Conservation (phyloP, 164 flowering plant species). For the Dillenia suffruticosa region DNA sequence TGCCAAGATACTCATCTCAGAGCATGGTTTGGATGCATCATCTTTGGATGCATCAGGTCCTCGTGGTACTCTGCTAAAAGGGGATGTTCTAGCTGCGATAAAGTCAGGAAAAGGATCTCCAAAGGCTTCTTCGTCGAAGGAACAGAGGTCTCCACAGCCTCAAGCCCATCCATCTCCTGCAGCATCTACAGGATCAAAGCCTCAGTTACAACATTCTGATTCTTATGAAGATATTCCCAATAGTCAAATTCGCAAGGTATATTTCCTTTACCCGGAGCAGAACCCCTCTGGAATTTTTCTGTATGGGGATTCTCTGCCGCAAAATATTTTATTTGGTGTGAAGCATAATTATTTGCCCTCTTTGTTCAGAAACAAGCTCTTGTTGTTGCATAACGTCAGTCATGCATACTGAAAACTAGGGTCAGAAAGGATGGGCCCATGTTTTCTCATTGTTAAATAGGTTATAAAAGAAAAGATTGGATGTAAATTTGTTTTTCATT, state of each 20-base stretch:
- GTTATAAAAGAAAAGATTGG: too few species aligned
- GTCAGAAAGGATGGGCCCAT: too few species aligned
- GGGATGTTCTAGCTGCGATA: constrained; percentile 87
- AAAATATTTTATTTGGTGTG: too few species aligned
- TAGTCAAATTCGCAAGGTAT: constrained; percentile 94
- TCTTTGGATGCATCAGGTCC: constrained; percentile 76
- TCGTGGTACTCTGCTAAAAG: constrained; percentile 85
- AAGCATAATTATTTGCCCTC: too few species aligned
- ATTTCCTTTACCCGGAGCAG: background rate
- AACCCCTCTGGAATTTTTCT: too few species aligned
- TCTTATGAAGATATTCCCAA: constrained; percentile 82
- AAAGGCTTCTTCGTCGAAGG: constrained; percentile 33
- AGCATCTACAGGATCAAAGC: constrained; percentile 27
- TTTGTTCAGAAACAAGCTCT: too few species aligned
- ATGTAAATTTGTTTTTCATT: too few species aligned
- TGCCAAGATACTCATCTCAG: constrained; percentile 77
- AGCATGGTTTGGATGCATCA: constrained; percentile 73
- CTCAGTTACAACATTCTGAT: constrained; percentile 35
- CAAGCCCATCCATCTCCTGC: constrained; percentile 20
- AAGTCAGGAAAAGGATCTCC: constrained; percentile 61
- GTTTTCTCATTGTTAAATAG: too few species aligned
- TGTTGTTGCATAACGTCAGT: too few species aligned
- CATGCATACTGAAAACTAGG: too few species aligned
- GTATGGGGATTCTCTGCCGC: too few species aligned
- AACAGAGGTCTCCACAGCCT: constrained; percentile 28